Conservation (phyloP, 441 rosid species). For the Viola pubescens region DNA sequence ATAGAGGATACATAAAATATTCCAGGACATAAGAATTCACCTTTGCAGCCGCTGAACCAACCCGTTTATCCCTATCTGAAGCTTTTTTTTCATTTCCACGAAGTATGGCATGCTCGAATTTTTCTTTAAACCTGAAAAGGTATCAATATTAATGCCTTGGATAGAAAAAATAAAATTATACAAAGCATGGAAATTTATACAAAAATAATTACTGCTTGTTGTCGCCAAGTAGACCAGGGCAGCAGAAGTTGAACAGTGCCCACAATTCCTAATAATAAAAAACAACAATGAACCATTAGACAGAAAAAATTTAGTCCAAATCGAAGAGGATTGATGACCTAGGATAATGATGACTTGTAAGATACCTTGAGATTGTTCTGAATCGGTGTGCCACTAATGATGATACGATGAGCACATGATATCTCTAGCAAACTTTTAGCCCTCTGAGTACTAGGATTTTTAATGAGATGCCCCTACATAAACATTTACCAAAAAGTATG, state of each 20-base stretch:
- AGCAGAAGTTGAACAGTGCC: constrained; percentile 91
- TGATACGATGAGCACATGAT: constrained; percentile 78
- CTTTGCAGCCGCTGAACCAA: constrained; percentile 91
- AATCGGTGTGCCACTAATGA: constrained; percentile 92
- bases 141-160: constrained; percentile 17
- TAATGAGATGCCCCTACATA: constrained; percentile 87
- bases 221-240: constrained; percentile 82
- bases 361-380: constrained; percentile 93
- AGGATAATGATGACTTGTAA: constrained; percentile 3
- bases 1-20: not conserved
- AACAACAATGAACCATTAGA: constrained; percentile 13
- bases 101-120: constrained; percentile 64
- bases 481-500: not conserved
- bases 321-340: not conserved
- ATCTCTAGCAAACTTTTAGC: constrained; percentile 96
- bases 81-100: constrained; percentile 92
- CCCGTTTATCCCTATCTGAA: constrained; percentile 74
- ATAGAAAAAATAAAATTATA: constrained; percentile 10
- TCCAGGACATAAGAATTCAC: constrained; percentile 22
- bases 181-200: constrained; percentile 12
- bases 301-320: not conserved
- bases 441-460: constrained; percentile 93
- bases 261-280: constrained; percentile 61
- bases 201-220: constrained; percentile 51
- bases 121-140: constrained; percentile 71